phyloP scores from a whole-genome alignment of 1,284 basidiomycete genomes.

The Rhodotorula sp. region DNA sequence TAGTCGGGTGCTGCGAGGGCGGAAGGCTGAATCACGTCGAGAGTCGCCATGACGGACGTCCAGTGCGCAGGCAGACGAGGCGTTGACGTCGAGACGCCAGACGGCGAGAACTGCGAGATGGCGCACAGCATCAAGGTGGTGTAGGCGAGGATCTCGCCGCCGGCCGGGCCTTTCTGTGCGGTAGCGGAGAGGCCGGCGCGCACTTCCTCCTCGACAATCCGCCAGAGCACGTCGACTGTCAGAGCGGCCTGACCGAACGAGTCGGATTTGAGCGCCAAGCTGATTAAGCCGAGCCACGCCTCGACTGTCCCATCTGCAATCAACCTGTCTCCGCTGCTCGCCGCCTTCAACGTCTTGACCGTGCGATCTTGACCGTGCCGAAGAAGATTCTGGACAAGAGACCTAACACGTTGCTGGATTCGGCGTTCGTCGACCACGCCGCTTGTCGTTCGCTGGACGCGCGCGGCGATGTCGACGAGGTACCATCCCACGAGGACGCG shows the following conservation, averaged over 20 bases:
- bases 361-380: conserved; percentile 58
- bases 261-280: conserved; percentile 49
- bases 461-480: conserved; percentile 25
- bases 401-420: background rate
- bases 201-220: conserved; percentile 35
- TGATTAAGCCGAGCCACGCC: conserved; percentile 73
- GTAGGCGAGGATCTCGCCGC: conserved; percentile 71
- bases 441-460: conserved; percentile 1
- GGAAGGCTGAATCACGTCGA: conserved; percentile 61
- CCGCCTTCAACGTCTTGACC: conserved; percentile 52
- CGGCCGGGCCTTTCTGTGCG: conserved; percentile 48
- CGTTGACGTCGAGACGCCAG: conserved; percentile 57
- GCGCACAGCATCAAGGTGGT: conserved; percentile 67
- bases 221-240: conserved; percentile 48
- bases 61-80: conserved; percentile 63
- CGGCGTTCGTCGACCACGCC: background rate
- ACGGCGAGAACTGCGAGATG: conserved; percentile 72
- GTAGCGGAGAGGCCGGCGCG: conserved; percentile 39
- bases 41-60: conserved; percentile 61
- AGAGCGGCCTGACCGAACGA: conserved; percentile 24
- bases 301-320: conserved; percentile 59
- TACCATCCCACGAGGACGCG: conserved; percentile 27
- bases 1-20: conserved; percentile 58
- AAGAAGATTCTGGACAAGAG: conserved; percentile 59
- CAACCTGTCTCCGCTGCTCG: conserved; percentile 40